These are phyloP conservation scores for Aureobasidium sp. DNA, from an alignment of 2,329 filamentous ascomycete species.

Conservation along the genomic window DNA sequence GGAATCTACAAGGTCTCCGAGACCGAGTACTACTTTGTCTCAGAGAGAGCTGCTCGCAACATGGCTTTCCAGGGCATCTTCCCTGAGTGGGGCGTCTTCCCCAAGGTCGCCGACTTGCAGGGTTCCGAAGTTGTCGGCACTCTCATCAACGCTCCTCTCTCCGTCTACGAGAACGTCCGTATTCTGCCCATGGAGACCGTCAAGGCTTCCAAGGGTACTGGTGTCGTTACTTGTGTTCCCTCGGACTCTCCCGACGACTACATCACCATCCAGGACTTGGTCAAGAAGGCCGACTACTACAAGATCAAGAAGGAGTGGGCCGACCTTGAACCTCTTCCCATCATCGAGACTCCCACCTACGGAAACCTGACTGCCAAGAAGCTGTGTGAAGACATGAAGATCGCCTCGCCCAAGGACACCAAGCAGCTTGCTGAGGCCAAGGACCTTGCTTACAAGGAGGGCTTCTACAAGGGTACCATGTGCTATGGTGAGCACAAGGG, in stretches of 20 bases:
- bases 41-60: constrained; percentile 76
- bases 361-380: constrained; percentile 75
- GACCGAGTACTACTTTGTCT: constrained; percentile 71
- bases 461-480: constrained; percentile 92
- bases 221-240: constrained; percentile 90
- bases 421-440: constrained; percentile 90
- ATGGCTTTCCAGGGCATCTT: constrained; percentile 94
- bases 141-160: constrained; percentile 82
- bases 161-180: constrained; percentile 71
- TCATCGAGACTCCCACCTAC: constrained; percentile 82
- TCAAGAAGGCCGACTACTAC: constrained; percentile 94
- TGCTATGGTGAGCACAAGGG: constrained; percentile 81
- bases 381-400: constrained; percentile 88
- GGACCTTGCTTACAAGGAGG: constrained; percentile 93
- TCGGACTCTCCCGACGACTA: constrained; percentile 95
- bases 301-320: constrained; percentile 96
- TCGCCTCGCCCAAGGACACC: constrained; percentile 88
- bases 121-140: constrained; percentile 80
- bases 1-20: constrained; percentile 67
- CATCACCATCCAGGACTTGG: constrained; percentile 76
- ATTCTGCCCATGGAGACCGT: constrained; percentile 95
- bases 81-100: constrained; percentile 63
- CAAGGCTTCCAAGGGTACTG: constrained; percentile 86
- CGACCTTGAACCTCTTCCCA: constrained; percentile 76
- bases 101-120: constrained; percentile 63